These are phyloP conservation scores for Dissophora ornata DNA, from an alignment of 192 early-diverging fungal genomes.

Conservation along the genomic window DNA sequence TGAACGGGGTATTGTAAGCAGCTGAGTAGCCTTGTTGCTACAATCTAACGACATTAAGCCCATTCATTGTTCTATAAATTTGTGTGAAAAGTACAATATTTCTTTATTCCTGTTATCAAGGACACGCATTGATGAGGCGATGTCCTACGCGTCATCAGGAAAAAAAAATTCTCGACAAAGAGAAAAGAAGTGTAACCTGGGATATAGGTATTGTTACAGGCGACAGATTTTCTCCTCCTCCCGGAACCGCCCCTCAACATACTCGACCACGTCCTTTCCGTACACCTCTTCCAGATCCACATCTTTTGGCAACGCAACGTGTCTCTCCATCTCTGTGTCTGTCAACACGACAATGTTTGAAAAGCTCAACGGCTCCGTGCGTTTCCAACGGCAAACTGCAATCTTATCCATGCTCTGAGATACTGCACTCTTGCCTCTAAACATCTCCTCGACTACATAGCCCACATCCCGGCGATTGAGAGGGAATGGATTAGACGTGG, in stretches of 20 bases:
- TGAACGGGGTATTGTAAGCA: too few relatives aligned
- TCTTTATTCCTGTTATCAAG: too few relatives aligned
- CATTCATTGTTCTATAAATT: too few relatives aligned
- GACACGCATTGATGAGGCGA: too few relatives aligned
- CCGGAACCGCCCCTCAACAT: slow-evolving; percentile 60
- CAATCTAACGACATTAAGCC: too few relatives aligned
- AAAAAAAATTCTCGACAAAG: too few relatives aligned
- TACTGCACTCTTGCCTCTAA: slow-evolving; percentile 80
- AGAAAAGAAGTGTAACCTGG: too few relatives aligned
- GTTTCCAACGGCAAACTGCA: slow-evolving; percentile 82
- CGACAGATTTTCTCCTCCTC: slow-evolving; percentile 55
- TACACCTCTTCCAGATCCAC: slow-evolving; percentile 62
- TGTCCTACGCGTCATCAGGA: too few relatives aligned
- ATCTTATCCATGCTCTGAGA: slow-evolving; percentile 80
- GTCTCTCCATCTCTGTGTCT: slow-evolving; percentile 76
- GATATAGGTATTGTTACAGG: too few relatives aligned
- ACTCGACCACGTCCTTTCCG: slow-evolving; percentile 61
- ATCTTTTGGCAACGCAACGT: slow-evolving; percentile 60
- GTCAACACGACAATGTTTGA: slow-evolving; percentile 89
- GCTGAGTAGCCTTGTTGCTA: too few relatives aligned
- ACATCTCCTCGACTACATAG: slow-evolving; percentile 92
- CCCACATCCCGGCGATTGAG: slow-evolving; percentile 80
- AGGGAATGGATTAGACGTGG: too few relatives aligned
- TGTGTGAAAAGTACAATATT: too few relatives aligned
- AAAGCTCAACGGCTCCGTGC: slow-evolving; percentile 68